phyloP scores from a whole-genome alignment of 139 green algal species.

The Picochlorum costavermella region DNA sequence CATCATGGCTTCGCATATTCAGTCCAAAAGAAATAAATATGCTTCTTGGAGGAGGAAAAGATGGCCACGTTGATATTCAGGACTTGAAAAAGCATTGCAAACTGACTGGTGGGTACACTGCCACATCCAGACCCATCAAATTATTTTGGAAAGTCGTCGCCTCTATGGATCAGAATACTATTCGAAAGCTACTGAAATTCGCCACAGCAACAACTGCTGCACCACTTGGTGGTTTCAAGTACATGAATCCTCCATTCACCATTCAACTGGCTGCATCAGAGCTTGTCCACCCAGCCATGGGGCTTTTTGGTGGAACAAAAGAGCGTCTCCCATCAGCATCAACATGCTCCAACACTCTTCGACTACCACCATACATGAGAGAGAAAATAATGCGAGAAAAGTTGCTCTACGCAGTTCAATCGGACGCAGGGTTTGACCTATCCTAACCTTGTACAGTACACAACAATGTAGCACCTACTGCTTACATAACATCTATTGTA shows the following conservation, averaged over 20 bases:
- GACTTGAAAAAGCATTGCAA: constrained; percentile 58
- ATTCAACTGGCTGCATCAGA: constrained; percentile 72
- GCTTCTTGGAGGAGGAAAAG: constrained; percentile 47
- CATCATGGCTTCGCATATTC: constrained; percentile 70
- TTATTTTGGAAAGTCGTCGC: constrained; percentile 77
- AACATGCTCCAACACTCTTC: constrained; percentile 77
- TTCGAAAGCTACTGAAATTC: constrained; percentile 70
- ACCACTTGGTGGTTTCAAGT: constrained; percentile 82
- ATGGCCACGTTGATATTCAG: constrained; percentile 51
- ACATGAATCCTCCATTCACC: constrained; percentile 75
- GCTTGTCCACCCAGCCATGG: constrained; percentile 40
- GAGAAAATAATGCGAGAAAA: constrained; percentile 62
- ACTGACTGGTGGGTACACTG: constrained; percentile 58
- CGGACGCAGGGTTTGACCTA: constrained; percentile 82
- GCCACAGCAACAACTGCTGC: constrained; percentile 72
- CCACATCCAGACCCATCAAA: constrained; percentile 50
- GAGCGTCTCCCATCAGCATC: constrained; percentile 84
- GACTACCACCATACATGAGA: constrained; percentile 43
- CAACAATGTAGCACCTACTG: constrained; percentile 9
- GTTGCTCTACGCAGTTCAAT: constrained; percentile 81
- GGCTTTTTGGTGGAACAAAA: constrained; percentile 46
- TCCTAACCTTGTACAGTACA: constrained; percentile 29
- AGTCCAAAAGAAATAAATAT: constrained; percentile 75
- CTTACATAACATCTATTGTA: neutral
- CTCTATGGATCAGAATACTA: constrained; percentile 38